Evolutionary conservation across 2,329 filamentous ascomycete genomes (phyloP).

Genomic region (Aureobasidium subglaciale): DNA sequence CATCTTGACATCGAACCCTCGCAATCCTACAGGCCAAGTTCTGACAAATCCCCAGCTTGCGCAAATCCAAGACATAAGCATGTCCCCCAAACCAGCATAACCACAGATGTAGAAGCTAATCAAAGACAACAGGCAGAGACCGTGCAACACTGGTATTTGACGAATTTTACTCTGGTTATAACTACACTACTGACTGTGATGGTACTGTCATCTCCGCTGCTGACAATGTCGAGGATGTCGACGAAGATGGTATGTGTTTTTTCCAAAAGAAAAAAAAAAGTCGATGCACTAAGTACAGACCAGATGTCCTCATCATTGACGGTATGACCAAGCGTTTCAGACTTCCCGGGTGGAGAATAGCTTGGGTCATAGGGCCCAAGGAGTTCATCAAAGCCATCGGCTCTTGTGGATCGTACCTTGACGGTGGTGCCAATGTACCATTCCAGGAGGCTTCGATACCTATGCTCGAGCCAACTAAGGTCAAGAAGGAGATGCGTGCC

Average conservation of each 20-base stretch:
- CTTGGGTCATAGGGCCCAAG: constrained; percentile 93
- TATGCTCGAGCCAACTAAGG: constrained; percentile 83
- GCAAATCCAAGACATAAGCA: constrained; percentile 83
- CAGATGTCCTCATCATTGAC: constrained; percentile 77
- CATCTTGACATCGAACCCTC: constrained; percentile 88
- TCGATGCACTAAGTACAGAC: neutral
- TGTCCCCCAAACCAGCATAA: constrained; percentile 49
- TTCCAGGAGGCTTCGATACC: constrained; percentile 90
- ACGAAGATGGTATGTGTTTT: constrained; percentile 53
- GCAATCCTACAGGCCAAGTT: constrained; percentile 88
- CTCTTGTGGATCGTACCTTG: constrained; percentile 86
- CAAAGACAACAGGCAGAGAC: constrained; percentile 27
- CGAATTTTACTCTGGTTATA: constrained; percentile 76
- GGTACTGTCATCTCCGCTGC: constrained; percentile 83
- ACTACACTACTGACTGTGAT: constrained; percentile 89
- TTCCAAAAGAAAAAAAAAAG: no score
- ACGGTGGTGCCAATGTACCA: constrained; percentile 87
- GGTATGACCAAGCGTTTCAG: constrained; percentile 95
- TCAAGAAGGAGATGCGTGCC: constrained; percentile 78
- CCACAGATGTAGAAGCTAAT: neutral
- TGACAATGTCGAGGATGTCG: constrained; percentile 81
- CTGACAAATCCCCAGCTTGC: constrained; percentile 77
- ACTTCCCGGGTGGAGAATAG: constrained; percentile 90
- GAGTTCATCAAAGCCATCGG: constrained; percentile 93
- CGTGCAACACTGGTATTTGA: constrained; percentile 89